Conservation (phyloP, 2,329 filamentous ascomycete genomes). For the Elsinoe fawcettii region DNA sequence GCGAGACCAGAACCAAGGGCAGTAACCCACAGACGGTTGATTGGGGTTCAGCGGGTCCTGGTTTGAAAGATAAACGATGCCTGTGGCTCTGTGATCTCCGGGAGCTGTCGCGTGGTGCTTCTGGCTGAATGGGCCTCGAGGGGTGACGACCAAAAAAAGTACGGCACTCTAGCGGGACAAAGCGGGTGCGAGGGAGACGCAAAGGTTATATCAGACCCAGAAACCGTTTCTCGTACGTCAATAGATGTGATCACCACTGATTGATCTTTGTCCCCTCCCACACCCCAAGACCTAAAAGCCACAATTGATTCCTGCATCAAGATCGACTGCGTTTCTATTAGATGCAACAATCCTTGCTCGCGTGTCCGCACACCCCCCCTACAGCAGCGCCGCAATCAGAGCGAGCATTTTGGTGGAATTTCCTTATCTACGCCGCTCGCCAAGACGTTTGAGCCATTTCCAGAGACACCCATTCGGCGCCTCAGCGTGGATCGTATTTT, state of each 20-base stretch:
- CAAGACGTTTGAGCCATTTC: conserved; percentile 13
- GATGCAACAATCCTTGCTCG: conserved; percentile 4
- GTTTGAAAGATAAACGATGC: neutral
- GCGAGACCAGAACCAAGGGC: conserved; percentile 6
- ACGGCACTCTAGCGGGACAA: conserved; percentile 16
- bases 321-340: neutral
- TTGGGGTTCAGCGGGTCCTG: conserved; percentile 13
- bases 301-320: neutral
- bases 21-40: conserved; percentile 10
- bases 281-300: neutral
- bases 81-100: neutral
- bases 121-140: neutral
- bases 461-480: conserved; percentile 8
- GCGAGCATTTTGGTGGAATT: neutral
- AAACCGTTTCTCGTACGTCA: conserved; percentile 19
- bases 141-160: neutral
- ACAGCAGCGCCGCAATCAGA: conserved; percentile 5
- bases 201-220: conserved; percentile 13
- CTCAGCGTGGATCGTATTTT: conserved; percentile 13
- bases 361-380: neutral
- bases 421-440: conserved; percentile 13
- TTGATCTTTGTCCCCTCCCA: neutral
- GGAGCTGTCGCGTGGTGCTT: conserved; percentile 11
- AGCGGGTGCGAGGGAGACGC: conserved; percentile 15
- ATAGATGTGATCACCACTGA: conserved; percentile 18